Percentiles rank a stretch among this genome's conserved stretches.
Conservation (phyloP, 441 rosid genomes). For the Capsella rubella region DNA sequence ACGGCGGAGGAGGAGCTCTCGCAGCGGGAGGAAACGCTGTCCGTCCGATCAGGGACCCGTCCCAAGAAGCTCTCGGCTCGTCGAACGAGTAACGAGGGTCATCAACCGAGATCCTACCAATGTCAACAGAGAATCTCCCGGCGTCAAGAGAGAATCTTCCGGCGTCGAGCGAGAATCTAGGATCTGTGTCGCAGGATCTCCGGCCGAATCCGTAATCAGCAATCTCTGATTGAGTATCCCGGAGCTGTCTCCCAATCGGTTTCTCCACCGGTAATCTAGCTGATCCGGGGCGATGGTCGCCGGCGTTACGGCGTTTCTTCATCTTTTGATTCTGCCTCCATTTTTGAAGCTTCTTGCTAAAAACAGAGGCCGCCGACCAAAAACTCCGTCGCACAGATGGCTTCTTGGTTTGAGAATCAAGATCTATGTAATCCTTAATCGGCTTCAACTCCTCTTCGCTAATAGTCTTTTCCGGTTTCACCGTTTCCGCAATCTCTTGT, state of each 20-base stretch:
- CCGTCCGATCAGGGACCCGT: conserved; percentile 84
- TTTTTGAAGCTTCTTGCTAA: conserved; percentile 94
- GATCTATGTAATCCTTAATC: conserved; percentile 96
- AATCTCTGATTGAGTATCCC: conserved; percentile 98
- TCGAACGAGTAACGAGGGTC: conserved; percentile 89
- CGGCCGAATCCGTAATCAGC: conserved; percentile 99
- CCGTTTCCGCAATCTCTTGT: conserved; percentile 47
- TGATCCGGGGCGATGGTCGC: conserved; percentile 62
- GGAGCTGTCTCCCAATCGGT: conserved; percentile 87
- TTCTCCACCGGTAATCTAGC: conserved; percentile 95
- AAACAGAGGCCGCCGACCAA: conserved; percentile 98
- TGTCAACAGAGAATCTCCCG: conserved; percentile 86
- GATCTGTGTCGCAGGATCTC: conserved; percentile 98
- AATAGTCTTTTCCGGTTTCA: conserved; percentile 41
- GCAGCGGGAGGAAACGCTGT: conserved; percentile 77
- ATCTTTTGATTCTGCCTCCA: conserved; percentile 98
- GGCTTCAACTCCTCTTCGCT: conserved; percentile 71
- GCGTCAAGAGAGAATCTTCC: conserved; percentile 85
- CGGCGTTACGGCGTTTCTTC: conserved; percentile 71
- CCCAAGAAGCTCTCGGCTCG: conserved; percentile 98
- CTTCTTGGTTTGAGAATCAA: conserved; percentile 84
- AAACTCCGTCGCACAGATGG: conserved; percentile 87
- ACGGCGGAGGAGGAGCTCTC: conserved; percentile 75
- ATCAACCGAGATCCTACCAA: conserved; percentile 77
- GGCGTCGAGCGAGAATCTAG: conserved; percentile 92